These are phyloP conservation scores for Fusarium sambucinum DNA, from an alignment of 2,329 filamentous ascomycete species.

Conservation along the genomic window DNA sequence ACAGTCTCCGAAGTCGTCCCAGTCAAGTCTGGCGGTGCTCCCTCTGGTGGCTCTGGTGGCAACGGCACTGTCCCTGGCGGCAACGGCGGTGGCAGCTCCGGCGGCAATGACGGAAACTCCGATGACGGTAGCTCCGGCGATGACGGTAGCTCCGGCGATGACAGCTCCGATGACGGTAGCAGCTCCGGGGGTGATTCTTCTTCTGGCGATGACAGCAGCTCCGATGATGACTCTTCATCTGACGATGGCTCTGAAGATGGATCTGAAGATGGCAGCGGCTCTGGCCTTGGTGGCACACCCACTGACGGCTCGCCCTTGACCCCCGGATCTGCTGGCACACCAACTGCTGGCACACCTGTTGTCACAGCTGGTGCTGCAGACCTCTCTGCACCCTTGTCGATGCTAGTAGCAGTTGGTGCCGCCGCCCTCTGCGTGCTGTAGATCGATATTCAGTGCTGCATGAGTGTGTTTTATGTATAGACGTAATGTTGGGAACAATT, in stretches of 20 bases:
- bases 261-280: constrained; percentile 5
- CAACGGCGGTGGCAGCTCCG: background rate
- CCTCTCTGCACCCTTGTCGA: constrained; percentile 56
- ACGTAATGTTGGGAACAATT: constrained; percentile 32
- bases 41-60: constrained; percentile 25
- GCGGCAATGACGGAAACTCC: background rate
- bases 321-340: constrained; percentile 38
- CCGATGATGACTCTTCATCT: background rate
- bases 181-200: background rate
- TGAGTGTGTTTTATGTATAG: constrained; percentile 27
- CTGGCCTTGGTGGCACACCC: constrained; percentile 1
- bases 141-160: background rate
- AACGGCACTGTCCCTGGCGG: constrained; percentile 14
- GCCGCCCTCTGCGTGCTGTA: constrained; percentile 58
- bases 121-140: background rate
- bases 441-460: constrained; percentile 4
- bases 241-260: background rate
- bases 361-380: constrained; percentile 45
- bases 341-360: constrained; percentile 36
- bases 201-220: background rate
- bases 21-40: constrained; percentile 36
- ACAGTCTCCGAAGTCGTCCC: constrained; percentile 49
- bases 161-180: background rate
- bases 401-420: constrained; percentile 59
- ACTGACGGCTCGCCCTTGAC: constrained; percentile 23